Conservation (phyloP, 768 basidiomycete species). For the Phanerochaete sordida region DNA sequence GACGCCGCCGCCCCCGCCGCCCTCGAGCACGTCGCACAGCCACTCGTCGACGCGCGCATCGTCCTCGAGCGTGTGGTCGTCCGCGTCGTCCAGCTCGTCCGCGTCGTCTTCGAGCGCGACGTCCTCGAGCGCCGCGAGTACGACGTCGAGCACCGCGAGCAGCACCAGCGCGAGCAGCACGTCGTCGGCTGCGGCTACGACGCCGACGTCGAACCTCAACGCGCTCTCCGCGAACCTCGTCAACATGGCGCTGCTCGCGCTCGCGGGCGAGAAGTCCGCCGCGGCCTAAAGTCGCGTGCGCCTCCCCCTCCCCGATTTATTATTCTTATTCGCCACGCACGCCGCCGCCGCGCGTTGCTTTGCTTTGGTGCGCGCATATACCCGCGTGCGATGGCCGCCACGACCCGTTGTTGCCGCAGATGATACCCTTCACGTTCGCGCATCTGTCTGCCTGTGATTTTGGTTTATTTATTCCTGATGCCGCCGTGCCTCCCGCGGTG, state of each 20-base stretch:
- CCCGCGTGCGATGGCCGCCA: too few species aligned
- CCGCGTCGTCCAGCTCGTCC: background rate
- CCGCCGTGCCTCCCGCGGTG: too few species aligned
- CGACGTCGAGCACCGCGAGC: background rate
- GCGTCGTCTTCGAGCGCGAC: background rate
- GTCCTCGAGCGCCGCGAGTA: background rate
- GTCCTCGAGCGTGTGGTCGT: background rate
- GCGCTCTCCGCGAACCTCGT: background rate
- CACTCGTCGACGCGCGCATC: background rate
- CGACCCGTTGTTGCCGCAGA: too few species aligned
- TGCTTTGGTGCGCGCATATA: too few species aligned
- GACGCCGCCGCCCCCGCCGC: slow-evolving; percentile 8
- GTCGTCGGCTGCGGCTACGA: background rate
- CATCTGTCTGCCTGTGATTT: too few species aligned
- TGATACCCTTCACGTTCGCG: too few species aligned
- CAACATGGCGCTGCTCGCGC: background rate
- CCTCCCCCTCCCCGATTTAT: too few species aligned
- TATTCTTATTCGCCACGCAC: too few species aligned
- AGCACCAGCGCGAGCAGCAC: background rate
- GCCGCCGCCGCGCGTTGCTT: too few species aligned
- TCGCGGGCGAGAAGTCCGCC: background rate
- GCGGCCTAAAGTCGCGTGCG: too few species aligned
- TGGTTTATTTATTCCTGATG: too few species aligned
- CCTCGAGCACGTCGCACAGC: slow-evolving; percentile 9
- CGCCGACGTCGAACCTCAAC: background rate